Conservation (phyloP, 495 filamentous ascomycete species). For the Terfezia boudieri region DNA sequence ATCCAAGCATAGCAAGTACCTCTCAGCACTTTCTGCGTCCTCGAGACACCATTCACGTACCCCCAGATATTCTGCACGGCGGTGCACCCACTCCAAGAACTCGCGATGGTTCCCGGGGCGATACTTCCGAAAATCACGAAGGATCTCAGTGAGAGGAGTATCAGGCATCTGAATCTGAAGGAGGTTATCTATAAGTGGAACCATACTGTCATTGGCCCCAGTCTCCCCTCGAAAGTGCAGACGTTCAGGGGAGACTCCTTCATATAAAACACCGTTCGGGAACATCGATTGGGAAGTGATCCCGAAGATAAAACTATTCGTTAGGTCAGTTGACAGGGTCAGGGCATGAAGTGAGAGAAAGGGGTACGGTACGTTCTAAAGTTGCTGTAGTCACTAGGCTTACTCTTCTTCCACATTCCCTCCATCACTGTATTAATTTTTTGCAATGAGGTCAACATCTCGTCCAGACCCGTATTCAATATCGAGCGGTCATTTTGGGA, state of each 20-base stretch:
- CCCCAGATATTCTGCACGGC: slow-evolving; percentile 30
- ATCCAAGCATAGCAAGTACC: slow-evolving; percentile 53
- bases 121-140: slow-evolving; percentile 67
- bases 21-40: slow-evolving; percentile 25
- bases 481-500: slow-evolving; percentile 24
- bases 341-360: background rate
- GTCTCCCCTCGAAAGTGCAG: slow-evolving; percentile 65
- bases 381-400: slow-evolving; percentile 50
- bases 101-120: slow-evolving; percentile 64
- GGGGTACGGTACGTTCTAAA: slow-evolving; percentile 38
- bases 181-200: slow-evolving; percentile 69
- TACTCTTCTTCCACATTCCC: slow-evolving; percentile 21
- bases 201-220: slow-evolving; percentile 74
- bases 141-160: slow-evolving; percentile 64
- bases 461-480: slow-evolving; percentile 41
- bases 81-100: slow-evolving; percentile 51
- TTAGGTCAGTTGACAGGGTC: background rate
- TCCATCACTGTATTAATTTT: slow-evolving; percentile 35
- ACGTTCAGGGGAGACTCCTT: slow-evolving; percentile 50
- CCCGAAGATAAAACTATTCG: slow-evolving; percentile 55
- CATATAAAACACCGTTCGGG: slow-evolving; percentile 68
- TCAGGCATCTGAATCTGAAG: slow-evolving; percentile 57
- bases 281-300: slow-evolving; percentile 83
- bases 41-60: slow-evolving; percentile 40
- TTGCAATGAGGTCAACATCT: slow-evolving; percentile 38